A percentile compares a stretch with the other conserved stretches of the same genome.
Evolutionary conservation across 1,139 yeast genomes (phyloP).

Genomic region (Suhomyces kunorum): DNA sequence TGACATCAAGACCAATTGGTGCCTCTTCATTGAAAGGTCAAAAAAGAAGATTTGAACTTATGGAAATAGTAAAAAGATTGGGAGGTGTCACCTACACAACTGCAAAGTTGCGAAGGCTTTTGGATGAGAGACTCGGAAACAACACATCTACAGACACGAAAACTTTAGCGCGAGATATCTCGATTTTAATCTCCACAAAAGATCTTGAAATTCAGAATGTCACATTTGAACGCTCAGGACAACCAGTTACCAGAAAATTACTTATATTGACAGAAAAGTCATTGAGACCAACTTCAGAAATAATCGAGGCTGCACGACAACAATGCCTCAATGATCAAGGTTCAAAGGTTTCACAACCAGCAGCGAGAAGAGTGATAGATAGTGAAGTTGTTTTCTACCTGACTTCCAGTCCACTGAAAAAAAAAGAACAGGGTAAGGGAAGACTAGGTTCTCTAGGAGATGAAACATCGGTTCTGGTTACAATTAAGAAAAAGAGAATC

Average conservation of each 20-base stretch:
- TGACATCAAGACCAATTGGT: slow-evolving; percentile 5
- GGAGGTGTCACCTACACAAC: slow-evolving; percentile 48
- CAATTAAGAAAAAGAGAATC: slow-evolving; percentile 2
- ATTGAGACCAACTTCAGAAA: slow-evolving; percentile 30
- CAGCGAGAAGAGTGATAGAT: slow-evolving; percentile 32
- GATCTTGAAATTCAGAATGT: slow-evolving; percentile 33
- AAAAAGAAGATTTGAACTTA: slow-evolving; percentile 36
- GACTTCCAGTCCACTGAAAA: slow-evolving; percentile 9
- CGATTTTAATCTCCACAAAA: slow-evolving; percentile 19
- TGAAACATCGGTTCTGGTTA: neutral
- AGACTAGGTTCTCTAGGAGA: slow-evolving; percentile 26
- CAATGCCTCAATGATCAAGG: slow-evolving; percentile 32
- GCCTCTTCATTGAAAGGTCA: slow-evolving; percentile 17
- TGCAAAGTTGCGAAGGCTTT: slow-evolving; percentile 31
- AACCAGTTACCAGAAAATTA: slow-evolving; percentile 33
- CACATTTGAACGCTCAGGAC: slow-evolving; percentile 32
- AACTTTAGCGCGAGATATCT: slow-evolving; percentile 49
- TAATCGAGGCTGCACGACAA: slow-evolving; percentile 28
- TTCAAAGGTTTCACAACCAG: slow-evolving; percentile 17
- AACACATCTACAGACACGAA: slow-evolving; percentile 47
- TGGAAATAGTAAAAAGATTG: slow-evolving; percentile 37
- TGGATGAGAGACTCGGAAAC: slow-evolving; percentile 39
- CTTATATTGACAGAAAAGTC: slow-evolving; percentile 33
- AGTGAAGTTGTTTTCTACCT: slow-evolving; percentile 32
- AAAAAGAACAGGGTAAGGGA: slow-evolving; percentile 17